These are phyloP conservation scores for Neonectria punicea DNA, from an alignment of 2,329 filamentous ascomycete genomes.

Conservation along the genomic window DNA sequence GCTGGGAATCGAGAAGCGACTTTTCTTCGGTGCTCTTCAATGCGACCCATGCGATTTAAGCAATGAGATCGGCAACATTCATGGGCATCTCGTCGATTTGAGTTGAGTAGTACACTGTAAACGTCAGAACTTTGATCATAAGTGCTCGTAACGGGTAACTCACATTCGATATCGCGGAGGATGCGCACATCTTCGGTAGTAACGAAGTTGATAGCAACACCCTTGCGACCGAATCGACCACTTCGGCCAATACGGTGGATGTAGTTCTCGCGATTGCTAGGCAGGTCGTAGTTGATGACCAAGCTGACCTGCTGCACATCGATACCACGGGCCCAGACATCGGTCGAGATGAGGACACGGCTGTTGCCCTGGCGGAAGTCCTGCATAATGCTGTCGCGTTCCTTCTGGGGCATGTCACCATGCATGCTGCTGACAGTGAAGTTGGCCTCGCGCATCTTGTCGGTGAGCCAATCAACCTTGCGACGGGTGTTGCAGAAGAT, in stretches of 20 bases:
- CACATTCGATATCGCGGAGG: slow-evolving; percentile 93
- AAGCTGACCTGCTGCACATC: slow-evolving; percentile 98
- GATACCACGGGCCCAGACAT: slow-evolving; percentile 98
- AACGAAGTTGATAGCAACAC: slow-evolving; percentile 99
- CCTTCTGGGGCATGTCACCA: slow-evolving; percentile 98
- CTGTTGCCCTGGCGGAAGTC: slow-evolving; percentile 98
- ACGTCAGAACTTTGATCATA: slow-evolving; percentile 46
- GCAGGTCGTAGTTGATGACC: slow-evolving; percentile 99
- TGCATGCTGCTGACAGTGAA: slow-evolving; percentile 99
- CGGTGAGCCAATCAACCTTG: slow-evolving; percentile 99
- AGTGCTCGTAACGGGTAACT: slow-evolving; percentile 47
- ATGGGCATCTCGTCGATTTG: slow-evolving; percentile 99
- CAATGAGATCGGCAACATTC: slow-evolving; percentile 79
- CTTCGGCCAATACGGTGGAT: slow-evolving; percentile 98
- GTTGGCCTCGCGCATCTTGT: slow-evolving; percentile 99
- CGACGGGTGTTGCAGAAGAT: slow-evolving; percentile 99
- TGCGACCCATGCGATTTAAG: slow-evolving; percentile 47
- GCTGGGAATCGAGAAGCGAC: slow-evolving; percentile 2
- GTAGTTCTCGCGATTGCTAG: slow-evolving; percentile 99
- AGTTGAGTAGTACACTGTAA: slow-evolving; percentile 87
- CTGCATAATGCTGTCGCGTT: slow-evolving; percentile 98
- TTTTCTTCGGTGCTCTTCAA: background rate
- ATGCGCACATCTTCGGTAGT: slow-evolving; percentile 98
- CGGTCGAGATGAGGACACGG: slow-evolving; percentile 94
- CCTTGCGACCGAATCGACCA: slow-evolving; percentile 95